phyloP scores from a whole-genome alignment of 352 stramenopile genomes.

The Discostella stelligera region DNA sequence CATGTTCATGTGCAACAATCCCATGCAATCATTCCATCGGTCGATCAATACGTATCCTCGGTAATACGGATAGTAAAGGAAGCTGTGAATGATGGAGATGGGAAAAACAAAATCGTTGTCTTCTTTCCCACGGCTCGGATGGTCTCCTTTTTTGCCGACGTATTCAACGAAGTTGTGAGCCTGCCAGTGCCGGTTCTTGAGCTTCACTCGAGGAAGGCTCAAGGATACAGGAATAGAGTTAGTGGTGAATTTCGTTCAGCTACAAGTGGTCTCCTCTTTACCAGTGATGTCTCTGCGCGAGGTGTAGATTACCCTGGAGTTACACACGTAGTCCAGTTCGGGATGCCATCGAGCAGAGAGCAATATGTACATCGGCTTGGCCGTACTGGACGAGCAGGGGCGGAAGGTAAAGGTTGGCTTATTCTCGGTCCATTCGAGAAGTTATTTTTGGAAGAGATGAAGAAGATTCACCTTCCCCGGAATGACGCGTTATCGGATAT shows the following conservation, averaged over 20 bases:
- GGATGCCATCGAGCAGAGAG: constrained; percentile 84
- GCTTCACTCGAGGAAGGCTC: constrained; percentile 91
- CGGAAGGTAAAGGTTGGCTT: constrained; percentile 55
- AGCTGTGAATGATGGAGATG: constrained; percentile 35
- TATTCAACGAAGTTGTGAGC: constrained; percentile 83
- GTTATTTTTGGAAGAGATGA: constrained; percentile 56
- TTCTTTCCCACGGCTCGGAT: constrained; percentile 82
- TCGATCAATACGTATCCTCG: constrained; percentile 25
- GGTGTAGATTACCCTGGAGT: constrained; percentile 95
- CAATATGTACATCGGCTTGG: constrained; percentile 95
- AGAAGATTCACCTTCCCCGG: constrained; percentile 43
- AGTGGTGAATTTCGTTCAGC: constrained; percentile 87
- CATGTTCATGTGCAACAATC: constrained; percentile 37
- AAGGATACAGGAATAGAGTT: constrained; percentile 87
- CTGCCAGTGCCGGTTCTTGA: constrained; percentile 84
- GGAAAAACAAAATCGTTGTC: constrained; percentile 89
- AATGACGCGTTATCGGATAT: constrained; percentile 35
- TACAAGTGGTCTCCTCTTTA: constrained; percentile 89
- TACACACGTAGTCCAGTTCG: constrained; percentile 82
- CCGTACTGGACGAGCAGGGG: constrained; percentile 84
- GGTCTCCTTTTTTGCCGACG: constrained; percentile 80
- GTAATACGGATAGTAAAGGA: constrained; percentile 47
- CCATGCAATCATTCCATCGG: constrained; percentile 24
- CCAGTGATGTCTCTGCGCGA: constrained; percentile 91
- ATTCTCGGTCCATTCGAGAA: constrained; percentile 55